These are phyloP conservation scores for Echria macrotheca DNA, from an alignment of 495 filamentous ascomycete species.

Conservation along the genomic window DNA sequence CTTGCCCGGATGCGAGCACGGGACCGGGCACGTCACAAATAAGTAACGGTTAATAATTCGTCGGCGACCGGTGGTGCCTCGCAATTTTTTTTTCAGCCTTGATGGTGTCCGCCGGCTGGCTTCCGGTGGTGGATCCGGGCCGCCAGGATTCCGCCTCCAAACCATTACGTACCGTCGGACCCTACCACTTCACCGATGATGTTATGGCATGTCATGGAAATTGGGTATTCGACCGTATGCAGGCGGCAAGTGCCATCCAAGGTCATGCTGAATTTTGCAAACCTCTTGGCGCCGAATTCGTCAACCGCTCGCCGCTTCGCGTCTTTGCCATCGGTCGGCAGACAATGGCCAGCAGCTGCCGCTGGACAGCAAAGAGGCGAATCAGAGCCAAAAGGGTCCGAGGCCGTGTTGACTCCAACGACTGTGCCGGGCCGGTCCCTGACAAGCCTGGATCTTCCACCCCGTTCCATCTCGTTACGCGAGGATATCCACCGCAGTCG, in stretches of 20 bases:
- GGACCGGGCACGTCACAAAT: conserved; percentile 7
- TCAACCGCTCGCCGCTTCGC: conserved; percentile 22
- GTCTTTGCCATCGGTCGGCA: too few species aligned
- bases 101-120: neutral
- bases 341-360: neutral
- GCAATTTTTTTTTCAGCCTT: neutral
- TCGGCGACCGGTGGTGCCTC: too few species aligned
- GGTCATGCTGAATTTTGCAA: neutral
- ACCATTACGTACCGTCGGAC: conserved; percentile 28
- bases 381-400: neutral
- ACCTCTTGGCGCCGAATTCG: conserved; percentile 17
- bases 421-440: conserved; percentile 3
- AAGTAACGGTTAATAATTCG: too few species aligned
- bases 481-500: conserved; percentile 4
- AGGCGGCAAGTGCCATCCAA: conserved; percentile 12
- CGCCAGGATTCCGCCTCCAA: conserved; percentile 10
- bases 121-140: conserved; percentile 13
- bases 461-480: conserved; percentile 10
- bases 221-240: conserved; percentile 17
- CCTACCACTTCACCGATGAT: conserved; percentile 19
- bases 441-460: conserved; percentile 8
- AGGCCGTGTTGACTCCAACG: neutral
- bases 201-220: conserved; percentile 34
- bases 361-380: neutral
- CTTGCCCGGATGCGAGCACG: neutral